phyloP scores from a whole-genome alignment of 2,329 filamentous ascomycete species.

The Neospermospora avenae region DNA sequence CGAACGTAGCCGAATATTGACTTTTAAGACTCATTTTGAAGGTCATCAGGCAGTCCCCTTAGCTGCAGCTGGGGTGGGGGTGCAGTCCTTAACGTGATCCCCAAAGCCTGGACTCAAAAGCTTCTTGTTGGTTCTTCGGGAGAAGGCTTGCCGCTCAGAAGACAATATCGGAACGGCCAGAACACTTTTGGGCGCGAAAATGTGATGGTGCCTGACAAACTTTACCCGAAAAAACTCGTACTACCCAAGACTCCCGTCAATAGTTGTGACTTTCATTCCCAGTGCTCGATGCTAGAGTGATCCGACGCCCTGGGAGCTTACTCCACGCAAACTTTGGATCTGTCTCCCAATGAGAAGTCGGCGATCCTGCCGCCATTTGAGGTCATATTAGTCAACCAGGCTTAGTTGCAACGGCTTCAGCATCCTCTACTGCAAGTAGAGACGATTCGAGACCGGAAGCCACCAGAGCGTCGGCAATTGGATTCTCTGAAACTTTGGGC shows the following conservation, averaged over 20 bases:
- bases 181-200: not conserved
- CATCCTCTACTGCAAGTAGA: not conserved
- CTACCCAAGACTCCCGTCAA: not conserved
- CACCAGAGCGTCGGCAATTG: not conserved
- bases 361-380: not conserved
- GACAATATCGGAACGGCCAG: not conserved
- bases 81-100: not conserved
- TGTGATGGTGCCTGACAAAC: not conserved
- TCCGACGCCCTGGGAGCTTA: not conserved
- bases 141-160: not conserved
- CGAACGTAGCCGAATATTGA: not conserved
- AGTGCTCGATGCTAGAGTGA: not conserved
- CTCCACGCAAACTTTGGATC: not conserved
- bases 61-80: not conserved
- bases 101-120: not conserved
- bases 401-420: not conserved
- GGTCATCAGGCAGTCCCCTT: not conserved
- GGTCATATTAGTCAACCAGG: not conserved
- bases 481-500: not conserved
- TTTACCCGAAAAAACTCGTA: not conserved
- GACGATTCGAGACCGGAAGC: not conserved
- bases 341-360: not conserved
- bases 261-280: not conserved
- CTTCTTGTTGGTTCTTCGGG: not conserved
- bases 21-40: not conserved